These are phyloP conservation scores for Candida glaebosa DNA, from an alignment of 805 yeast genomes.

Conservation along the genomic window DNA sequence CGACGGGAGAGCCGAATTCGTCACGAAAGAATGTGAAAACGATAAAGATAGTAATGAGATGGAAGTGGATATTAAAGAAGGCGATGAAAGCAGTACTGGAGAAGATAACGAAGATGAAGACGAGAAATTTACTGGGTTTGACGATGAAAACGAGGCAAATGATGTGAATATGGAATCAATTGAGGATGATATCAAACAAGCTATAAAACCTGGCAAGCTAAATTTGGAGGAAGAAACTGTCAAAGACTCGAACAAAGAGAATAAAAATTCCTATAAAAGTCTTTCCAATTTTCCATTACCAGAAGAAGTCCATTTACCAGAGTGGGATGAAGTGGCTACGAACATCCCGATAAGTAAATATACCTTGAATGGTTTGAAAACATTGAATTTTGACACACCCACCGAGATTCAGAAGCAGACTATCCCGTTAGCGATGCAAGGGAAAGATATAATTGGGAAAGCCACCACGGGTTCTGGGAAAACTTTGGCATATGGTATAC, in stretches of 20 bases:
- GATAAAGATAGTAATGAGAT: slow-evolving; percentile 9
- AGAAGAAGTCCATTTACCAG: slow-evolving; percentile 49
- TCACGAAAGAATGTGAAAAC: slow-evolving; percentile 31
- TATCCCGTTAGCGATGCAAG: slow-evolving; percentile 70
- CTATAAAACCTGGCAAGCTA: slow-evolving; percentile 4
- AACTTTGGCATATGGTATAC: slow-evolving; percentile 92
- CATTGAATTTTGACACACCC: slow-evolving; percentile 61
- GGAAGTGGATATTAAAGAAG: slow-evolving; percentile 13
- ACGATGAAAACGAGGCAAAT: slow-evolving; percentile 24
- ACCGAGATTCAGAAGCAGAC: slow-evolving; percentile 79
- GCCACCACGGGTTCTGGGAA: slow-evolving; percentile 99
- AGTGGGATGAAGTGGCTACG: slow-evolving; percentile 52
- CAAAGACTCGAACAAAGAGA: neutral
- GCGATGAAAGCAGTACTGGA: slow-evolving; percentile 13
- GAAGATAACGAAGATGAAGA: slow-evolving; percentile 16
- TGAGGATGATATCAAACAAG: slow-evolving; percentile 13
- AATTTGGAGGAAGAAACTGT: slow-evolving; percentile 3
- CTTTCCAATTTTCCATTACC: slow-evolving; percentile 23
- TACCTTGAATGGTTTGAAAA: slow-evolving; percentile 58
- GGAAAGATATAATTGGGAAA: slow-evolving; percentile 86
- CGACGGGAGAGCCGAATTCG: slow-evolving; percentile 63
- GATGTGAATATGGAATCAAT: slow-evolving; percentile 15
- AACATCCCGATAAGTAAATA: slow-evolving; percentile 47
- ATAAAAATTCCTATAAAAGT: neutral
- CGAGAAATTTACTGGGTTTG: slow-evolving; percentile 15